A percentile compares a stretch with the other conserved stretches of the same genome.
Conservation (phyloP, 768 basidiomycete species). For the Gautieria morchelliformis region DNA sequence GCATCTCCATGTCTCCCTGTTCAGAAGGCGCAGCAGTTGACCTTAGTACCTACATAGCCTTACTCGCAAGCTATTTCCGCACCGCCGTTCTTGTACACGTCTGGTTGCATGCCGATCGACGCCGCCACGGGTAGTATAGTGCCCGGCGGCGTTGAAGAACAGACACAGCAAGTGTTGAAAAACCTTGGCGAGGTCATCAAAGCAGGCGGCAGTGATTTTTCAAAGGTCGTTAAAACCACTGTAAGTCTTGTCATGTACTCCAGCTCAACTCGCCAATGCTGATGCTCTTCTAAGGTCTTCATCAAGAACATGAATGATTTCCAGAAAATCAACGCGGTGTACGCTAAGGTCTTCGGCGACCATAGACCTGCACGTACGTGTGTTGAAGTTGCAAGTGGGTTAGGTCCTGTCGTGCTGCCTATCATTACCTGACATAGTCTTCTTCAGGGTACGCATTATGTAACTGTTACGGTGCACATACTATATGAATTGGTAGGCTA, state of each 20-base stretch:
- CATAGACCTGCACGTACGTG: constrained; percentile 91
- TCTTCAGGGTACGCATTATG: neutral
- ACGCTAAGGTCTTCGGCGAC: constrained; percentile 74
- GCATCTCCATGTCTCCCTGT: constrained; percentile 18
- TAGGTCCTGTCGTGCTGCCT: neutral
- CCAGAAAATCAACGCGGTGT: constrained; percentile 68
- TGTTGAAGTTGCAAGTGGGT: constrained; percentile 62
- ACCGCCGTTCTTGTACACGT: constrained; percentile 79
- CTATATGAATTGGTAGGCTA: constrained; percentile 30
- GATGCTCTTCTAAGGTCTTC: constrained; percentile 53
- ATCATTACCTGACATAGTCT: neutral
- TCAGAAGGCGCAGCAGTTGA: constrained; percentile 9
- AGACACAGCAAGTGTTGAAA: constrained; percentile 75
- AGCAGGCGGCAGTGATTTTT: constrained; percentile 67
- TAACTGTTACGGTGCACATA: constrained; percentile 9
- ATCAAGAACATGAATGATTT: constrained; percentile 92
- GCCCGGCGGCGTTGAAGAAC: constrained; percentile 63
- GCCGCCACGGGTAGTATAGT: constrained; percentile 65
- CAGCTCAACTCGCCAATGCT: neutral
- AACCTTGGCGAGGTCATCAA: constrained; percentile 81
- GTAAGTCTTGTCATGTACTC: constrained; percentile 34
- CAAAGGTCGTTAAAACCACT: constrained; percentile 86
- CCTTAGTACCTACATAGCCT: constrained; percentile 25
- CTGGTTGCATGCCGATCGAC: constrained; percentile 81
- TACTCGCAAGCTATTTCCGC: constrained; percentile 83